Conservation (phyloP, 805 yeast species). For the Candida golubevii region DNA sequence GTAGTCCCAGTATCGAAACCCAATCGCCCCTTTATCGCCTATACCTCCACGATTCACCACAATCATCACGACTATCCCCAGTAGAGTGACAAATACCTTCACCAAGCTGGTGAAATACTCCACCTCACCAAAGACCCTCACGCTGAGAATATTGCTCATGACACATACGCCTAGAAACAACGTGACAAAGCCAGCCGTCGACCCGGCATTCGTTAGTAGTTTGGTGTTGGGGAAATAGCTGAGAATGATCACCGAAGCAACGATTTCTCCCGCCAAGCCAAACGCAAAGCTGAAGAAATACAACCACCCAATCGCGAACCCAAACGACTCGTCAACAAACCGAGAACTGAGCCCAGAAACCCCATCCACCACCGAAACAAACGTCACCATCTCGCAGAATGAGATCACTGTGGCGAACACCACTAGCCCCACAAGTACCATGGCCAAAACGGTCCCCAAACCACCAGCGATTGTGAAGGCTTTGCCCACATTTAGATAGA, state of each 20-base stretch:
- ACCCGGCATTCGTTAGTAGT: conserved; percentile 43
- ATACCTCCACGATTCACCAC: conserved; percentile 59
- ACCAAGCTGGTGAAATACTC: conserved; percentile 59
- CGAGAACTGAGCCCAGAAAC: conserved; percentile 71
- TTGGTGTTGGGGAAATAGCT: conserved; percentile 57
- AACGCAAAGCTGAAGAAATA: conserved; percentile 71
- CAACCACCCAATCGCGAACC: conserved; percentile 67
- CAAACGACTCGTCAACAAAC: conserved; percentile 74
- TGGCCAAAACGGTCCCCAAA: conserved; percentile 68
- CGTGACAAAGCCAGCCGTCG: conserved; percentile 60
- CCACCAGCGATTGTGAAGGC: conserved; percentile 75
- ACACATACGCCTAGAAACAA: conserved; percentile 47
- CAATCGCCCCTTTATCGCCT: conserved; percentile 38
- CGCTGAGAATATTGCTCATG: conserved; percentile 58
- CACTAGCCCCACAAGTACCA: conserved; percentile 56
- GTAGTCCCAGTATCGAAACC: conserved; percentile 67
- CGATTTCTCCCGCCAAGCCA: conserved; percentile 74
- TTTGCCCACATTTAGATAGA: conserved; percentile 65
- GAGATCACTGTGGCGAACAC: conserved; percentile 68
- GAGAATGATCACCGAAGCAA: conserved; percentile 74
- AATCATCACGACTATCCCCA: conserved; percentile 59
- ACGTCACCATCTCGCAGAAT: conserved; percentile 77
- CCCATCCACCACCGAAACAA: conserved; percentile 75
- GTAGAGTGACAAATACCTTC: conserved; percentile 50
- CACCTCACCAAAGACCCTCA: conserved; percentile 68